Base-by-base conservation (phyloP, 2,329 filamentous ascomycete species). In the Paracorniculantispora psalliotae region DNA sequence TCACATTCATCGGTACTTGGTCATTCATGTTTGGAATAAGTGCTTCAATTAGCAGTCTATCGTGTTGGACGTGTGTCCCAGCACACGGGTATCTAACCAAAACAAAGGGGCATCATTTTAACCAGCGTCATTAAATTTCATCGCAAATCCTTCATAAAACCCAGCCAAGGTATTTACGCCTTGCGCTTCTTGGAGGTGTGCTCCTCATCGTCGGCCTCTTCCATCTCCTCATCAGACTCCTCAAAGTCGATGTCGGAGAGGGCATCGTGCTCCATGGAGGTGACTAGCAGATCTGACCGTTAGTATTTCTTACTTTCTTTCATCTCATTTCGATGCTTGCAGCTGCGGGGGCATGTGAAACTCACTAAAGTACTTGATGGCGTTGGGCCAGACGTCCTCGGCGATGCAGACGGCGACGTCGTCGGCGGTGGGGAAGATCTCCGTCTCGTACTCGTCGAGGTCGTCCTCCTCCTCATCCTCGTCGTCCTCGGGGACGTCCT, bases 301-400 rank as follows among this genome's bases (percentile, higher is more conserved):
- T 49, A 59, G 57, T 17, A 54, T 30, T 19, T 21, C 6, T 21
- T 28, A 15, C 26, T 28, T 28, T 41, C 15, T 41, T 10, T 6
- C 23, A 3, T 25, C 17, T n/a, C n/a, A n/a, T n/a, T n/a, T n/a
- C n/a, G n/a, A n/a, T n/a, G n/a, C n/a, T n/a, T n/a, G n/a, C n/a
- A n/a, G n/a, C n/a, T n/a, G n/a, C n/a, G n/a, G n/a, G n/a, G n/a
- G n/a, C n/a, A n/a, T n/a, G n/a, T n/a, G n/a, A n/a, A n/a, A 83
- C 90, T 76, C 79, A 94, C 91, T 89, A 77, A 94, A 97, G 77
- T 94, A 96, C 73, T 90, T 91, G 72, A 96, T 87, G 60, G 92
- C 93, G 63, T 86, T 85, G 50, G 91, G 90, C 87, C 89, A 97
- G 55, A 97, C 77, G 66, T 97, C 93, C 70, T 97, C 92, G 9